Conservation (phyloP, 257 asterid species). For the Lycium ferocissimum region DNA sequence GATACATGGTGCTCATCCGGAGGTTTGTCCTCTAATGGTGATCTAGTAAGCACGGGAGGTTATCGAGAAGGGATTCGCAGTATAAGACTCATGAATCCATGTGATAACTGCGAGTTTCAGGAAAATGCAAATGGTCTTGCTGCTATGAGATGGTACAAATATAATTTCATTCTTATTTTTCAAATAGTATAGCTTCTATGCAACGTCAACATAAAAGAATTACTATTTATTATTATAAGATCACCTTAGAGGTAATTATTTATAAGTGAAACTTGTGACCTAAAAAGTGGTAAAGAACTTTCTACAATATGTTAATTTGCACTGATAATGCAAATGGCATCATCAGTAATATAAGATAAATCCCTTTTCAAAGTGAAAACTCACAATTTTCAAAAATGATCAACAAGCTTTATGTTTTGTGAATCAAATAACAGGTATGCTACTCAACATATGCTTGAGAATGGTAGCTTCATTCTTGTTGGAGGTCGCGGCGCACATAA, state of each 20-base stretch:
- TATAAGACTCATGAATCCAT: constrained; percentile 52
- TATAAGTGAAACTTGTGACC: neutral
- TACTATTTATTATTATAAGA: neutral
- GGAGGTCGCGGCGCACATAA: constrained; percentile 79
- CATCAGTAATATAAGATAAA: neutral
- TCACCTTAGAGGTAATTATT: neutral
- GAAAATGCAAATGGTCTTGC: constrained; percentile 59
- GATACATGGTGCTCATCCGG: constrained; percentile 99
- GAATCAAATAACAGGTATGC: constrained; percentile 55
- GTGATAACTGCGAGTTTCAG: constrained; percentile 47
- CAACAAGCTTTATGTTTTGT: neutral
- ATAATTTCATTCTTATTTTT: neutral
- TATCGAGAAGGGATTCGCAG: constrained; percentile 57
- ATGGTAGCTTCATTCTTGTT: constrained; percentile 62
- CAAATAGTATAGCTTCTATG: neutral
- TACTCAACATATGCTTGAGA: constrained; percentile 52
- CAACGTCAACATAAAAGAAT: neutral
- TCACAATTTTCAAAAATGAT: neutral
- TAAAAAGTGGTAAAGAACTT: neutral
- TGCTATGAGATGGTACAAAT: constrained; percentile 60
- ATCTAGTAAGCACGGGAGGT: constrained; percentile 78
- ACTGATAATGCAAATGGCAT: neutral
- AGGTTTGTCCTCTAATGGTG: constrained; percentile 62
- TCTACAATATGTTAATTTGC: too few relatives aligned
- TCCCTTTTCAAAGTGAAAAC: neutral